A percentile compares a stretch with the other conserved stretches of the same genome.
phyloP scores from a whole-genome alignment of 495 filamentous ascomycete species.

The Aspergillus taichungensis region DNA sequence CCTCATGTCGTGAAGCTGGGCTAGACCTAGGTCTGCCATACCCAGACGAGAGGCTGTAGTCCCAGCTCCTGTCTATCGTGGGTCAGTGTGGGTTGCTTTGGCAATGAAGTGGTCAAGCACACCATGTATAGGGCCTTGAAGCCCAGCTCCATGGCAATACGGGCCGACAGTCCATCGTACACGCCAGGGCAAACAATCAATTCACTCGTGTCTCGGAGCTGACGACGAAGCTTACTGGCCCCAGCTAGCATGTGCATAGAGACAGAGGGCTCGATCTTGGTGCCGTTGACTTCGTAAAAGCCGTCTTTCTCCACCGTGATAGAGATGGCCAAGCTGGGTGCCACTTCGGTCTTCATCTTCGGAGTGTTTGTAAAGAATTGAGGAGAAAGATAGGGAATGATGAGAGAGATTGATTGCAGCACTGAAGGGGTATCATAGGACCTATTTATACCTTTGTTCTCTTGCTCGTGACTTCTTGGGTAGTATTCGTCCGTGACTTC shows the following conservation, averaged over 20 bases:
- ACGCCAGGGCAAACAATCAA: slow-evolving; percentile 55
- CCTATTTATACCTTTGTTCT: too few relatives aligned
- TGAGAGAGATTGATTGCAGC: too few relatives aligned
- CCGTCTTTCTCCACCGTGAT: slow-evolving; percentile 33
- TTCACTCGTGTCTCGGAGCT: slow-evolving; percentile 30
- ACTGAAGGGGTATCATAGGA: too few relatives aligned
- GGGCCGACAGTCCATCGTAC: slow-evolving; percentile 61
- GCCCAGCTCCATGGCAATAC: slow-evolving; percentile 50
- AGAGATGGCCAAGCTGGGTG: slow-evolving; percentile 21
- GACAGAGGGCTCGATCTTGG: slow-evolving; percentile 20
- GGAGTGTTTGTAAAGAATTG: background rate
- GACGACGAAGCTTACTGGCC: slow-evolving; percentile 39
- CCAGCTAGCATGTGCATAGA: slow-evolving; percentile 29
- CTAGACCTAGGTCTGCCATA: slow-evolving; percentile 58
- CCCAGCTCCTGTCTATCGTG: slow-evolving; percentile 54
- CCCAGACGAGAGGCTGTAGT: slow-evolving; percentile 56
- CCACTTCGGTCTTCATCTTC: slow-evolving; percentile 8
- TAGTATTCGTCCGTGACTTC: too few relatives aligned
- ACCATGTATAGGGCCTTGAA: slow-evolving; percentile 64
- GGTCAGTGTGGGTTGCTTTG: background rate
- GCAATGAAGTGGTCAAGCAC: slow-evolving; percentile 2
- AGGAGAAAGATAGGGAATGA: background rate
- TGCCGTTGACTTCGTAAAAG: slow-evolving; percentile 29
- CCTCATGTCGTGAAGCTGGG: slow-evolving; percentile 56
- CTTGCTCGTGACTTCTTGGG: too few relatives aligned